A percentile compares a stretch with the other conserved stretches of the same genome.
Evolutionary conservation across 2,329 filamentous ascomycete genomes (phyloP).

Genomic region (Fusarium bulbicola): DNA sequence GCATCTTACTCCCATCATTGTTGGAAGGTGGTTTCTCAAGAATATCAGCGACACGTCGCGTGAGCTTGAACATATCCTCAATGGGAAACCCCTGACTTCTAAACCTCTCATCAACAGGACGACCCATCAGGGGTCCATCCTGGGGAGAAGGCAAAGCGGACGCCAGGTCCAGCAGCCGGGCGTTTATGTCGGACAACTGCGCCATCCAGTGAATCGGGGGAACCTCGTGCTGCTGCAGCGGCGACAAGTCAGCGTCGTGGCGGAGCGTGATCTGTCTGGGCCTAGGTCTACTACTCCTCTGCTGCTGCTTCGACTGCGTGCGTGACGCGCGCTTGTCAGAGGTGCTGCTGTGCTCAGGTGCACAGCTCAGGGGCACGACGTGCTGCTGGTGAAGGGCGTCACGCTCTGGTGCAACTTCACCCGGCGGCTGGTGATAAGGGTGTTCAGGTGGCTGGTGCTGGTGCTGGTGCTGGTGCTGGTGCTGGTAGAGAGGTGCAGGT

Average conservation of each 20-base stretch:
- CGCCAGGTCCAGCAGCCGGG: slow-evolving; percentile 50
- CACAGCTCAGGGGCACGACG: slow-evolving; percentile 35
- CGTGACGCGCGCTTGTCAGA: slow-evolving; percentile 38
- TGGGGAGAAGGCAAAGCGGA: slow-evolving; percentile 44
- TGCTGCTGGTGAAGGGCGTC: slow-evolving; percentile 10
- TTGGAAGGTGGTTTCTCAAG: slow-evolving; percentile 42
- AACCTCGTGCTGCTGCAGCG: slow-evolving; percentile 32
- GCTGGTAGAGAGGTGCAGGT: slow-evolving; percentile 26
- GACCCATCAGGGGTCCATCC: slow-evolving; percentile 26
- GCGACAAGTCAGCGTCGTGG: slow-evolving; percentile 32
- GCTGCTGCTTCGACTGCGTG: slow-evolving; percentile 36
- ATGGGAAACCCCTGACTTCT: slow-evolving; percentile 49
- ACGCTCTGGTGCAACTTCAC: slow-evolving; percentile 31
- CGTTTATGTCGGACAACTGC: slow-evolving; percentile 51
- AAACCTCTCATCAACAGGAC: slow-evolving; percentile 37
- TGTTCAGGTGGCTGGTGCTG: background rate
- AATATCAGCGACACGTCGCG: slow-evolving; percentile 49
- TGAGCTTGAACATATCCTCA: slow-evolving; percentile 54
- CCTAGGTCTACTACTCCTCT: slow-evolving; percentile 29
- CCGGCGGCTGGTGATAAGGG: slow-evolving; percentile 13
- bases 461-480: background rate
- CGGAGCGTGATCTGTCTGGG: slow-evolving; percentile 48
- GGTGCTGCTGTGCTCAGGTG: slow-evolving; percentile 37
- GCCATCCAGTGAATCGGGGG: slow-evolving; percentile 50
- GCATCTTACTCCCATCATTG: slow-evolving; percentile 5